A percentile compares a stretch with the other conserved stretches of the same genome.
Conservation (phyloP, 2,329 filamentous ascomycete species). For the Penicillium sp. region DNA sequence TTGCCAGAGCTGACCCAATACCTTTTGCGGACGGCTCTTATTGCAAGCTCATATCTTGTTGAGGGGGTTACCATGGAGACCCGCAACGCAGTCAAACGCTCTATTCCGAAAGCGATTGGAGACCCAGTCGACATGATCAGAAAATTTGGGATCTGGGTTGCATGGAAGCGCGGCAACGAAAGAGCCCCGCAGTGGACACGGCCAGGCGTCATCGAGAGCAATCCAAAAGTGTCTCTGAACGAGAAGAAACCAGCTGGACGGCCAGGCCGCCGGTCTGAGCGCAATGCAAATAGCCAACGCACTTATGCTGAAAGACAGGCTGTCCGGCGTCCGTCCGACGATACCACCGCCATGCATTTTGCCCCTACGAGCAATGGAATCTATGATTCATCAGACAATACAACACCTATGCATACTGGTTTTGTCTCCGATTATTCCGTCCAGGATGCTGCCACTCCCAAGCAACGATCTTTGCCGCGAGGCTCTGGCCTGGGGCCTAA, state of each 20-base stretch:
- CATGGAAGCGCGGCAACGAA: constrained; percentile 63
- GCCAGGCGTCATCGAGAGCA: constrained; percentile 51
- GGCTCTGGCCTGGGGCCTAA: constrained; percentile 56
- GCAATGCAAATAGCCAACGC: constrained; percentile 44
- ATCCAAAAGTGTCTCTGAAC: constrained; percentile 42
- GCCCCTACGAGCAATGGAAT: constrained; percentile 10
- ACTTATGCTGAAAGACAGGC: constrained; percentile 38
- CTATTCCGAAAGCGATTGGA: constrained; percentile 57
- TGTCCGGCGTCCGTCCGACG: constrained; percentile 33
- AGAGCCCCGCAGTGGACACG: constrained; percentile 57
- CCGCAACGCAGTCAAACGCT: constrained; percentile 55
- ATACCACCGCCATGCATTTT: constrained; percentile 15
- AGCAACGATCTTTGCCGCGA: constrained; percentile 46
- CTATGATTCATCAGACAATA: constrained; percentile 23
- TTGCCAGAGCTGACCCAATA: constrained; percentile 55
- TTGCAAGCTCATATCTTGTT: constrained; percentile 53
- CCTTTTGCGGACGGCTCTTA: constrained; percentile 58
- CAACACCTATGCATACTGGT: constrained; percentile 19
- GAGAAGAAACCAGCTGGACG: constrained; percentile 53
- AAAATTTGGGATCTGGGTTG: constrained; percentile 59
- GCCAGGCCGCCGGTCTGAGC: constrained; percentile 52
- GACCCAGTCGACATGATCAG: constrained; percentile 57
- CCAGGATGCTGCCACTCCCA: constrained; percentile 29
- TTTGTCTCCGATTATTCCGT: constrained; percentile 15
- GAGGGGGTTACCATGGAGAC: constrained; percentile 56